Evolutionary conservation across 306 rosid species (phyloP), one percentile per base, ranked within the genome.

Genomic region (Malus sieversii): DNA sequence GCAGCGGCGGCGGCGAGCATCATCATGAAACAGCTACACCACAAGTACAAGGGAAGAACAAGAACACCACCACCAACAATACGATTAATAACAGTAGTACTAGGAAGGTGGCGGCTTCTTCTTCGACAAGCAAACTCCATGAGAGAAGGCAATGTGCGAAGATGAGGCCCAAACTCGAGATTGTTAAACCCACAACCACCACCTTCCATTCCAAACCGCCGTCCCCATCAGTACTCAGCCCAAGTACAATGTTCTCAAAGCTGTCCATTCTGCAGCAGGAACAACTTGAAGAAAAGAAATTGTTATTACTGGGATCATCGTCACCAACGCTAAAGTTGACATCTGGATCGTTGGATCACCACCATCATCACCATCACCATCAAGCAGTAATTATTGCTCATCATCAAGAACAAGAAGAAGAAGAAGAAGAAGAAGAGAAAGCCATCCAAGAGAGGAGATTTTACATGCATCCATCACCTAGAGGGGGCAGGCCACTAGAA

Each of bases 401-500:
- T 42, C 45, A 42, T 42, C 45, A 42, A 42, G 45, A 42, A 9
- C 45, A 2, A 63, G 97, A 90, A 58, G 4, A 57, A 79, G 61
- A 57, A 82, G 97, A 91, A 84, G 92, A 91, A 55, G 61, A 57
- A 82, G 97, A 91, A 84, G 96, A 90, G 77, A 90, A 52, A 76
- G 97, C 92, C 15, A 88, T 91, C 48, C 84, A 76, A 84, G 97
- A 88, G 74, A 87, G 88, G 79, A 62, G 94, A 18, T 90, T 91
- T 81, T 91, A 90, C 83, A 82, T 90, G 90, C 94, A 90, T 79
- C 94, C 94, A 46, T 91, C 96, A 23, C 96, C 96, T 13, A 75
- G 81, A 51, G 88, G 87, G n/a, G 74, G 30, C 72, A 71, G 64
- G 72, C 81, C 86, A 45, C 98, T 96, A 16, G 88, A 84, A 55